Base-by-base conservation (phyloP, 805 yeast genomes). In the Helenozyma baotianmanensis region DNA sequence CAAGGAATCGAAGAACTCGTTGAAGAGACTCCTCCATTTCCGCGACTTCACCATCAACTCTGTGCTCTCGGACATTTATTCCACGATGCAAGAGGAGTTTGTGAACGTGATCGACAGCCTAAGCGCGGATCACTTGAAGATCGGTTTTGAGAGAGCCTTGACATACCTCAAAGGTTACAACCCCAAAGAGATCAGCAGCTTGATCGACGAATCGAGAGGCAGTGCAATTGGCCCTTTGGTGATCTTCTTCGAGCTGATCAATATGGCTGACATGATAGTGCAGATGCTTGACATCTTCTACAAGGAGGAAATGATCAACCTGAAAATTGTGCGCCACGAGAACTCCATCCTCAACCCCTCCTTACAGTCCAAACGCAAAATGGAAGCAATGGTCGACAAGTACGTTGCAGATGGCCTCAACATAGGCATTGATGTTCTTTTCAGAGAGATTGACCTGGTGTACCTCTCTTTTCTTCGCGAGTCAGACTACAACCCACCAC, bases 241-340 rank as follows among this genome's bases (percentile, higher is more conserved):
- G 0, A 76, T 84, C 27, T 90, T 92, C 48, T 82, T 94, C 12
- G 97, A 90, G 53, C 70, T 92, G 36, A 92, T 92, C 22, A 92
- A 89, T 47, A 80, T 86, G 39, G 97, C 96, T 4, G 98, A 90
- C 56, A 64, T 90, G 36, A 85, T 92, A 14, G 81, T 87, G 48
- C 97, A 90, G 54, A 86, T 90, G 94, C 63, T 89, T 27, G 88
- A 84, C 32, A 85, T 87, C 5, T 92, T 92, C 47, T 90, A 87
- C 60, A 82, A 83, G 47, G 89, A 85, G 53, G 97, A 90, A 53
- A 69, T 90, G 44, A 54, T 78, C 6, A 56, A 64, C 33, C 67
- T 72, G 23, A 63, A 67, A 27, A 69, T 86, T 14, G 76, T 87
- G 17, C 78, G 80, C 46, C 74, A 78, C 35, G 83, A 81, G 42